These are phyloP conservation scores for Stachybotrys chlorohalonatus DNA, from an alignment of 2,329 filamentous ascomycete genomes.

Conservation along the genomic window DNA sequence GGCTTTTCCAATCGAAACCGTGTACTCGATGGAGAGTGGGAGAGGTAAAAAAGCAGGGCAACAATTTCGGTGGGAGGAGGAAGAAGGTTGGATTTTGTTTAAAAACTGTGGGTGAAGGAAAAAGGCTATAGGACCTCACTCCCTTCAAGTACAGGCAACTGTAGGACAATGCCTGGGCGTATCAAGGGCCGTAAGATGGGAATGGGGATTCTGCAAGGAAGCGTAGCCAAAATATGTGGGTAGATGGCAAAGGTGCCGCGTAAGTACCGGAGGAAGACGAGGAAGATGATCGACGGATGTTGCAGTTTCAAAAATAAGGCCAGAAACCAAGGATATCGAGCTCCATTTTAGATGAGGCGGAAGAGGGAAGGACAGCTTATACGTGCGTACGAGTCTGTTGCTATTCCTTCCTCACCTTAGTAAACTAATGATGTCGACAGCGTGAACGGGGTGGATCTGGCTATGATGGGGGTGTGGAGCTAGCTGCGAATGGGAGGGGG, in stretches of 20 bases:
- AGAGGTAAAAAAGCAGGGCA: neutral
- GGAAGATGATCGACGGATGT: neutral
- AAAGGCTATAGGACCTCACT: too few species aligned
- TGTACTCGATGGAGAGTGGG: neutral
- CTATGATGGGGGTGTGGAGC: constrained; percentile 10
- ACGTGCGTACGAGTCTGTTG: constrained; percentile 4
- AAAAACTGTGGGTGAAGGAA: too few species aligned
- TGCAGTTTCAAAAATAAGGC: neutral
- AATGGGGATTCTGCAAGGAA: neutral
- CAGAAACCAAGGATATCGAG: neutral
- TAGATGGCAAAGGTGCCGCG: neutral
- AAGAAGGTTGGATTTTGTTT: too few species aligned
- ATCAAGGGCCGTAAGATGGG: neutral
- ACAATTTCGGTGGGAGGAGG: too few species aligned
- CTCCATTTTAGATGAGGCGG: constrained; percentile 3
- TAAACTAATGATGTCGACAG: constrained; percentile 8
- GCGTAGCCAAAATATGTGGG: neutral
- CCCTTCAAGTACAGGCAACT: too few species aligned
- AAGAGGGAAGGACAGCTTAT: constrained; percentile 11
- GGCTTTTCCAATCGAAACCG: neutral
- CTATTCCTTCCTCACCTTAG: too few species aligned
- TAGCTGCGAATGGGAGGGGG: constrained; percentile 7
- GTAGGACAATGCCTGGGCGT: neutral
- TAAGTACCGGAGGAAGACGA: neutral
- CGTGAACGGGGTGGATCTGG: constrained; percentile 10